Percentiles rank a stretch among this genome's conserved stretches.
Conservation (phyloP, 495 filamentous ascomycete genomes). For the Staphylotrichum tortipilum region DNA sequence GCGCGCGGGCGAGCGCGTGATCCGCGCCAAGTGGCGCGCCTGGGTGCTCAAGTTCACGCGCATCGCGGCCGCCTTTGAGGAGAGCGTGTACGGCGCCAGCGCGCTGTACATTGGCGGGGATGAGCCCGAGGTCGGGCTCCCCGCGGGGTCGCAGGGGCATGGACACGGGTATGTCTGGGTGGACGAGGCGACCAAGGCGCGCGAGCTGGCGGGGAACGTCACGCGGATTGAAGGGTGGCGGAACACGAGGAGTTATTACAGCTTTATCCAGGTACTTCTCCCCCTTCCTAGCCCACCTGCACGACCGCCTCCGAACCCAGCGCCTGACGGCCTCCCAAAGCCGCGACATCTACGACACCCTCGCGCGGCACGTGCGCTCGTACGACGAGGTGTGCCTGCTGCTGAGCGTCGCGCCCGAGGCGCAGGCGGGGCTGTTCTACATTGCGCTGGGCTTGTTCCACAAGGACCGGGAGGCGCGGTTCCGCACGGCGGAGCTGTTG, state of each 20-base stretch:
- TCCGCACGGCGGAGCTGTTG: conserved; percentile 68
- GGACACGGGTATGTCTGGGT: conserved; percentile 93
- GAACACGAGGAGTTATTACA: conserved; percentile 88
- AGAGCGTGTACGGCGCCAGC: conserved; percentile 83
- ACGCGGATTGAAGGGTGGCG: conserved; percentile 93
- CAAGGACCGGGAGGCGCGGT: conserved; percentile 66
- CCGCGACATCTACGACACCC: conserved; percentile 70
- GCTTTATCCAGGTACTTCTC: conserved; percentile 67
- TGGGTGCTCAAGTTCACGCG: conserved; percentile 88
- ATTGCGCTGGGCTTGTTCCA: conserved; percentile 91
- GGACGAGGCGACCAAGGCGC: conserved; percentile 67
- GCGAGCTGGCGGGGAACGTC: conserved; percentile 81
- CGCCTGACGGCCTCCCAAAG: conserved; percentile 62
- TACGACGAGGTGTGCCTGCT: conserved; percentile 87
- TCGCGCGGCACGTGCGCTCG: conserved; percentile 64
- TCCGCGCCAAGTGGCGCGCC: conserved; percentile 81
- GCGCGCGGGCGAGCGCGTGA: conserved; percentile 80
- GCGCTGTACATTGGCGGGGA: conserved; percentile 83
- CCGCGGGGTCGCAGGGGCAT: conserved; percentile 33
- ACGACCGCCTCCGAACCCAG: conserved; percentile 76
- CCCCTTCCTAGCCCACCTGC: conserved; percentile 64
- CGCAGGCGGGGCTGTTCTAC: conserved; percentile 84
- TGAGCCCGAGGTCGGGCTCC: conserved; percentile 49
- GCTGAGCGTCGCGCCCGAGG: conserved; percentile 77
- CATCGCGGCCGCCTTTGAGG: conserved; percentile 88